Evolutionary conservation across 257 asterid species (phyloP).

Genomic region (Anisodus tanguticus): DNA sequence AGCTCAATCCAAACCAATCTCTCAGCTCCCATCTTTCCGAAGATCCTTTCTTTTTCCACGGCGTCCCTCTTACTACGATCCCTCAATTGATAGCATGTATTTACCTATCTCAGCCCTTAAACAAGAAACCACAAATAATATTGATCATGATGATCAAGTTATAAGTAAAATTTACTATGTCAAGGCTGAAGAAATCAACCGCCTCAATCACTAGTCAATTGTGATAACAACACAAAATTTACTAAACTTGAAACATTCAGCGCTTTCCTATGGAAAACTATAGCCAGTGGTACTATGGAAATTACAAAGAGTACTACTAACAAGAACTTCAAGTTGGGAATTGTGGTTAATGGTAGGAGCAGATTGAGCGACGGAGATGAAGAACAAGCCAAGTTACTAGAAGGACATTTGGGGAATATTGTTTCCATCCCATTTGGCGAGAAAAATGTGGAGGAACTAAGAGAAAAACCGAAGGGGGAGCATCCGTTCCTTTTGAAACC

Average conservation of each 20-base stretch:
- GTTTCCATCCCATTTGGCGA: slow-evolving; percentile 69
- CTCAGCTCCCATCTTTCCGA: slow-evolving; percentile 60
- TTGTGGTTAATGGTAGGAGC: slow-evolving; percentile 63
- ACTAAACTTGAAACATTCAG: slow-evolving; percentile 65
- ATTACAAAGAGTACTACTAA: slow-evolving; percentile 2
- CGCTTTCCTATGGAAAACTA: slow-evolving; percentile 69
- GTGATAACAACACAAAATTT: background rate
- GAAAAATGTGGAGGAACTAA: slow-evolving; percentile 44
- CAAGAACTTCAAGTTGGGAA: slow-evolving; percentile 49
- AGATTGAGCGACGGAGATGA: slow-evolving; percentile 44
- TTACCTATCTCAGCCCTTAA: slow-evolving; percentile 43
- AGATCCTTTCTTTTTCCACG: slow-evolving; percentile 65
- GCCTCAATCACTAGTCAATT: slow-evolving; percentile 59
- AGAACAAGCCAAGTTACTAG: background rate
- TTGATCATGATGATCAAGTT: slow-evolving; percentile 18
- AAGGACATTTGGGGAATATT: slow-evolving; percentile 64
- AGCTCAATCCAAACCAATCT: slow-evolving; percentile 49
- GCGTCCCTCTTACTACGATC: slow-evolving; percentile 46
- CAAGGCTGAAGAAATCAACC: slow-evolving; percentile 40
- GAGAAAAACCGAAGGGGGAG: slow-evolving; percentile 31
- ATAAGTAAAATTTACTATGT: slow-evolving; percentile 70
- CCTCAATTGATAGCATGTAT: slow-evolving; percentile 49
- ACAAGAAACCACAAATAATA: background rate
- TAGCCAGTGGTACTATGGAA: slow-evolving; percentile 35
- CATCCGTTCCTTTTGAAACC: no score